A percentile compares a stretch with the other conserved stretches of the same genome.
phyloP scores from a whole-genome alignment of 129 eudicot genomes.

The Helianthus annuus region HanXRQr2.0-SUNRISE NC_035441.2:131180463-131180962 shows the following conservation, averaged over 20 bases:
- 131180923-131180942: constrained; percentile 77
- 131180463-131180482: neutral
- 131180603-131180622: neutral
- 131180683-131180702: neutral
- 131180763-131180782: too few relatives aligned
- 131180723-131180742: neutral
- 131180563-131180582: neutral
- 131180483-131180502: neutral
- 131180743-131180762: neutral
- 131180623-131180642: neutral
- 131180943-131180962: constrained; percentile 42
- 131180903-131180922: constrained; percentile 27
- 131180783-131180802: too few relatives aligned
- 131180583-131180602: neutral
- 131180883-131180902: neutral
- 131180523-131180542: neutral
- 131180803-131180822: too few relatives aligned
- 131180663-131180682: neutral
- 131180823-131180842: too few relatives aligned
- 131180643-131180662: neutral
- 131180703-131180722: neutral
- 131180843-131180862: too few relatives aligned
- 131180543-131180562: neutral
- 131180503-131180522: neutral
- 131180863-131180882: neutral